Conservation (phyloP, 805 yeast genomes). For the Yarrowia sp. region DNA sequence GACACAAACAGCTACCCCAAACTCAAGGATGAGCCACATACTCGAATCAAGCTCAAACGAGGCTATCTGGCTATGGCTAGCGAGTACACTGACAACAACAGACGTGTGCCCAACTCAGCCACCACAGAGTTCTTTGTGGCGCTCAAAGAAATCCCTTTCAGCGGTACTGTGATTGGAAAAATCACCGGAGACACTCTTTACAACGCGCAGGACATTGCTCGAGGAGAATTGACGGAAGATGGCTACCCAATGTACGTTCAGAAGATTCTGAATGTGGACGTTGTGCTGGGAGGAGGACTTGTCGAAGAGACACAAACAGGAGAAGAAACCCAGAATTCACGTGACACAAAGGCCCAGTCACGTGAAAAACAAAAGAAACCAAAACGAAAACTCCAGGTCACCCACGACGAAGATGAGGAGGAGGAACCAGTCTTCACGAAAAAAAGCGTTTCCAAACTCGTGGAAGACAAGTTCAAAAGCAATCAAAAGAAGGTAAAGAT, state of each 20-base stretch:
- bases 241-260: constrained; percentile 12
- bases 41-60: constrained; percentile 50
- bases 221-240: constrained; percentile 34
- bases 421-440: constrained; percentile 29
- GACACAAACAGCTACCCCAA: constrained; percentile 34
- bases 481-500: neutral
- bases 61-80: constrained; percentile 56
- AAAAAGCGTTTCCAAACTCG: constrained; percentile 23
- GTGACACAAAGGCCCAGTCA: neutral
- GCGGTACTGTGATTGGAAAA: constrained; percentile 53
- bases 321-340: neutral
- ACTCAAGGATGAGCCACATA: constrained; percentile 47
- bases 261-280: neutral
- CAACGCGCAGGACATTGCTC: constrained; percentile 49
- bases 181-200: constrained; percentile 55
- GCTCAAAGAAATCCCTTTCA: constrained; percentile 42
- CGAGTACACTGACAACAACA: constrained; percentile 33
- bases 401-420: constrained; percentile 37
- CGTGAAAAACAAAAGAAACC: neutral
- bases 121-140: constrained; percentile 50
- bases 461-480: neutral
- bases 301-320: neutral
- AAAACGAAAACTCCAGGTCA: neutral
- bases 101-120: constrained; percentile 12
- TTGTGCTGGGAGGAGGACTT: neutral